Percentiles rank a stretch among this genome's conserved stretches.
phyloP scores from a whole-genome alignment of 495 filamentous ascomycete species.

The Lepraria neglecta region DNA sequence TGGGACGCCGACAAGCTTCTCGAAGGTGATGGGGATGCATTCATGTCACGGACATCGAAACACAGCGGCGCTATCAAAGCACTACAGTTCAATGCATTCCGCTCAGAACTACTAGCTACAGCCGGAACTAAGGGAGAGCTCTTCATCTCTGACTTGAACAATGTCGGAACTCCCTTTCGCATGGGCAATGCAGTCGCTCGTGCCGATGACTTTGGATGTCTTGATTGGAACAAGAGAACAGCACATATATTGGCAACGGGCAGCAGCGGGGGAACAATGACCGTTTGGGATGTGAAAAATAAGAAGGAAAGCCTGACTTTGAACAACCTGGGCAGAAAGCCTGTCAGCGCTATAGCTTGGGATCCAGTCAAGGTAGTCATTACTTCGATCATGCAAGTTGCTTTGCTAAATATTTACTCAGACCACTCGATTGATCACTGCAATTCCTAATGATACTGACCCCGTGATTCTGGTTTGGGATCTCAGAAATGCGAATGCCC shows the following conservation, averaged over 20 bases:
- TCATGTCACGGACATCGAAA: conserved; percentile 84
- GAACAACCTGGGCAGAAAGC: conserved; percentile 85
- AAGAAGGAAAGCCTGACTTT: conserved; percentile 94
- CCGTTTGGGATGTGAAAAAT: conserved; percentile 95
- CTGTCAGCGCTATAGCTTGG: conserved; percentile 94
- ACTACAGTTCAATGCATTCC: conserved; percentile 94
- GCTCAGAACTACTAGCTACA: conserved; percentile 85
- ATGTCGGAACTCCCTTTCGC: conserved; percentile 78
- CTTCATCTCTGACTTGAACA: conserved; percentile 89
- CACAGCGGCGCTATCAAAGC: conserved; percentile 91
- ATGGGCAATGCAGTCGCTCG: conserved; percentile 81
- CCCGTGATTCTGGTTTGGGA: conserved; percentile 91
- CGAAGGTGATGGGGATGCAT: conserved; percentile 57
- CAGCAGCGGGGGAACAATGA: conserved; percentile 89
- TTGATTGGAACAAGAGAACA: conserved; percentile 99
- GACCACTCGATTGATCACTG: conserved; percentile 87
- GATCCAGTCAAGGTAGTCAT: conserved; percentile 68
- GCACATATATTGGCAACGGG: conserved; percentile 93
- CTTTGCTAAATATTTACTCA: conserved; percentile 25
- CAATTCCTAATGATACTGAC: conserved; percentile 83
- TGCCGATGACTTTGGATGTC: conserved; percentile 86
- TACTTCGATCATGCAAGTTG: conserved; percentile 9
- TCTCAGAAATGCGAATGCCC: conserved; percentile 89
- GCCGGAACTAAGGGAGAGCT: conserved; percentile 94
- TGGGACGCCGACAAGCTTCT: conserved; percentile 91